phyloP scores from a whole-genome alignment of 257 asterid genomes.

The Thymus mandschuricus region DNA sequence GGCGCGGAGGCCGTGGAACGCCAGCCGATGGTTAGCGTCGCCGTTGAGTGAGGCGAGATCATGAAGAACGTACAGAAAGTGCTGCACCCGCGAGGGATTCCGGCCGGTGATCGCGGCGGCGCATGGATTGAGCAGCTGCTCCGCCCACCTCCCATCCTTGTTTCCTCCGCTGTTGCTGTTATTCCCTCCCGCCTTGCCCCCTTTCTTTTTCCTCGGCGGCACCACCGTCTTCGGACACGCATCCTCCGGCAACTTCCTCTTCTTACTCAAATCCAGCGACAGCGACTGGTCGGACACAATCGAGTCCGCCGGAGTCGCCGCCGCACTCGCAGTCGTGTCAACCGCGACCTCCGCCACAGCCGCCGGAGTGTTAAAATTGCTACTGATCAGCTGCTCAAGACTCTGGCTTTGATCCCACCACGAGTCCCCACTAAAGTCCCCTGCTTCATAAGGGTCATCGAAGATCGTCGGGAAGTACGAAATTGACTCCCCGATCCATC shows the following conservation, averaged over 20 bases:
- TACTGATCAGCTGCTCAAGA: conserved; percentile 45
- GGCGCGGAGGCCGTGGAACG: conserved; percentile 75
- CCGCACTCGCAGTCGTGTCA: conserved; percentile 27
- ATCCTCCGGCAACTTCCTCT: conserved; percentile 54
- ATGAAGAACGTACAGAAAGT: conserved; percentile 67
- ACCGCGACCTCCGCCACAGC: not conserved
- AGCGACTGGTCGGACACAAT: conserved; percentile 35
- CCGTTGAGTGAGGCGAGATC: conserved; percentile 72
- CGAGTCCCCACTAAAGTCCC: conserved; percentile 51
- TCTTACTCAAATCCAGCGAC: conserved; percentile 46
- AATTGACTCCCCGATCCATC: conserved; percentile 57
- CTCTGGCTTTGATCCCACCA: conserved; percentile 56
- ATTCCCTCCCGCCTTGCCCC: conserved; percentile 35
- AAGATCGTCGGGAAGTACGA: conserved; percentile 62
- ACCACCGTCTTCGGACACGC: conserved; percentile 24
- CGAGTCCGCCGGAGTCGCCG: conserved; percentile 38
- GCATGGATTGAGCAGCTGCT: conserved; percentile 87
- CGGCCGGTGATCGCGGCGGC: conserved; percentile 72
- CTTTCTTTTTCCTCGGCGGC: conserved; percentile 43
- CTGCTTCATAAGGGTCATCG: conserved; percentile 59
- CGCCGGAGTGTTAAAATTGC: conserved; percentile 41
- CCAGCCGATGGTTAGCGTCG: conserved; percentile 80
- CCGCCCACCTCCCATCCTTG: conserved; percentile 93
- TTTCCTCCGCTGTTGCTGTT: conserved; percentile 36
- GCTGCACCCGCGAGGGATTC: conserved; percentile 70